Evolutionary conservation across 192 early-diverging fungal genomes (phyloP).

Genomic region (Umbelopsis ramanniana): DNA sequence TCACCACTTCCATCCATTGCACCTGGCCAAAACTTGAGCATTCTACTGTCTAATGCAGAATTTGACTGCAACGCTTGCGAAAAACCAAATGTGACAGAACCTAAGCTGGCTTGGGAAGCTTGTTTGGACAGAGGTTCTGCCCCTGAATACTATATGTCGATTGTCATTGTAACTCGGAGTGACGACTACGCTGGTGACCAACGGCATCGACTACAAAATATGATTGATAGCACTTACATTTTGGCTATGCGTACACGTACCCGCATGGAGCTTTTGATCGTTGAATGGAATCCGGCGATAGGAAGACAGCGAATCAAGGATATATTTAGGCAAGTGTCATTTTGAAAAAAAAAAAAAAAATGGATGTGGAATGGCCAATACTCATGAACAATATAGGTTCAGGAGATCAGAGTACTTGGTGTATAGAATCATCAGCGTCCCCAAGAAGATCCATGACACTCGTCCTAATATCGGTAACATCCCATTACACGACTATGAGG

Average conservation of each 20-base stretch:
- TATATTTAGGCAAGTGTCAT: not conserved
- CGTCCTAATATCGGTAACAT: constrained; percentile 6
- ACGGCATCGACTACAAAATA: constrained; percentile 35
- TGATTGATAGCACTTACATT: constrained; percentile 35
- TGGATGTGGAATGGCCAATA: too few species aligned
- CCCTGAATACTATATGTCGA: constrained; percentile 29
- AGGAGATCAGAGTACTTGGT: constrained; percentile 33
- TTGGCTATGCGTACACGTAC: constrained; percentile 31
- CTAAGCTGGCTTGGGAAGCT: constrained; percentile 25
- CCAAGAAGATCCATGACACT: constrained; percentile 34
- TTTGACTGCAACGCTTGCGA: constrained; percentile 13
- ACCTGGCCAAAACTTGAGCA: not conserved
- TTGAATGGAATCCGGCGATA: constrained; percentile 39
- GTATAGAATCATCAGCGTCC: constrained; percentile 37
- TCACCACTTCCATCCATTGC: not conserved
- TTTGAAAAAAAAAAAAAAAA: too few species aligned
- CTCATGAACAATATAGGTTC: constrained; percentile 22
- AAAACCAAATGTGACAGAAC: constrained; percentile 21
- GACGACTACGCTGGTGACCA: constrained; percentile 35
- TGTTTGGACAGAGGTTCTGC: constrained; percentile 8
- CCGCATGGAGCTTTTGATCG: constrained; percentile 29
- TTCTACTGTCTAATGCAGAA: not conserved
- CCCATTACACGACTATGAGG: constrained; percentile 36
- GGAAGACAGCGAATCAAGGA: constrained; percentile 26
- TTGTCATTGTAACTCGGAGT: constrained; percentile 32